phyloP scores from a whole-genome alignment of 2,329 filamentous ascomycete species.

The Cadophora malorum region DNA sequence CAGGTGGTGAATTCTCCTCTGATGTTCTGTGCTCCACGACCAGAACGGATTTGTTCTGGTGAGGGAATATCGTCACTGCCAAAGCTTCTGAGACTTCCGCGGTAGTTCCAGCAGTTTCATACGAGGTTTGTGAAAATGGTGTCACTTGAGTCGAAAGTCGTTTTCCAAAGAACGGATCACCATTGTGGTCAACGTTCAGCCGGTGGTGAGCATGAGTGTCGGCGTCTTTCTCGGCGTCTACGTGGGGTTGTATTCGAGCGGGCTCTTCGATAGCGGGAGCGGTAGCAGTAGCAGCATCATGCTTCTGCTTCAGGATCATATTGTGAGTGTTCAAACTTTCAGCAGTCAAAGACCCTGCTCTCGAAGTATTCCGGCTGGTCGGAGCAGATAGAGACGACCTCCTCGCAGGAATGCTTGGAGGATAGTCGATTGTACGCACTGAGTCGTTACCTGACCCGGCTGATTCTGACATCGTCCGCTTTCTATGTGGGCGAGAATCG shows the following conservation, averaged over 20 bases:
- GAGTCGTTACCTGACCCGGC: conserved; percentile 39
- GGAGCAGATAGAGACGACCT: conserved; percentile 68
- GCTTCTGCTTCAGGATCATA: conserved; percentile 40
- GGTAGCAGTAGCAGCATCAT: conserved; percentile 21
- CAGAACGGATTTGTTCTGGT: conserved; percentile 68
- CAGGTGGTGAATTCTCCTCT: conserved; percentile 29
- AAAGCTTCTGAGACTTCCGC: conserved; percentile 67
- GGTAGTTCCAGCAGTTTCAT: conserved; percentile 64
- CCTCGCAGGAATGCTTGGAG: conserved; percentile 61
- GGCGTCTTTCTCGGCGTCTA: conserved; percentile 32
- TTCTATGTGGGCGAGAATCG: conserved; percentile 47
- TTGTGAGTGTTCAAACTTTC: conserved; percentile 65
- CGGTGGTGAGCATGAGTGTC: conserved; percentile 28
- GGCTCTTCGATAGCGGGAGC: conserved; percentile 19
- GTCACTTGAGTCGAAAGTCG: conserved; percentile 63
- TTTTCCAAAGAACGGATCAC: conserved; percentile 60
- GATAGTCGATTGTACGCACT: conserved; percentile 64
- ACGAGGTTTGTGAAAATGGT: conserved; percentile 66
- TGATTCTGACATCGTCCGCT: conserved; percentile 43
- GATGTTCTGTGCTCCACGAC: conserved; percentile 52
- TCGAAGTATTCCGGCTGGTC: conserved; percentile 63
- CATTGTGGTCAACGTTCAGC: conserved; percentile 55
- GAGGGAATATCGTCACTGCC: conserved; percentile 66
- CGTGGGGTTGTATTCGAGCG: conserved; percentile 6
- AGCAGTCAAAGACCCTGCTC: conserved; percentile 61